Evolutionary conservation across 176 grass and related monocot species (phyloP).

Genomic region (Triticum urartu): DNA sequence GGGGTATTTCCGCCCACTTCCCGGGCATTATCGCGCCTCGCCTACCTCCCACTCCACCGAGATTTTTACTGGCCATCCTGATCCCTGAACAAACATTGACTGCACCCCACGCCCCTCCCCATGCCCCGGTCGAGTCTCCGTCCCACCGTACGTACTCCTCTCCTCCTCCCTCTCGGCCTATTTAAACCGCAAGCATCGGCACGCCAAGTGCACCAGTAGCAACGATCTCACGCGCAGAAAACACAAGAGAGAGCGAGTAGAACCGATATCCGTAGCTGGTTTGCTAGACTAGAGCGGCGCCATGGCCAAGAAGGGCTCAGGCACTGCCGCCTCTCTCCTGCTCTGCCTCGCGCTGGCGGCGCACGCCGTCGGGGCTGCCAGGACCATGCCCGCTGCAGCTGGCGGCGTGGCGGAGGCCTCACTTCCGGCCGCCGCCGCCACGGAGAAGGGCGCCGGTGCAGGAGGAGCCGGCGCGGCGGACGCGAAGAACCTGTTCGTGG

Average conservation of each 20-base stretch:
- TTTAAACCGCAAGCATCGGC: constrained; percentile 22
- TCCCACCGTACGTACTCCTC: background rate
- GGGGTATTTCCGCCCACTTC: too few species aligned
- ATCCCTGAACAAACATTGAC: background rate
- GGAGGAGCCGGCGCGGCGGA: constrained; percentile 28
- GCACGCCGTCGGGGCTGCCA: constrained; percentile 18
- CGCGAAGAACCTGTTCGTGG: constrained; percentile 55
- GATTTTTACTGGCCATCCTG: too few species aligned
- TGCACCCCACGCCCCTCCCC: background rate
- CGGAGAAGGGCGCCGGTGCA: background rate
- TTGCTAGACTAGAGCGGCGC: background rate
- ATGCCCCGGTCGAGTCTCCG: background rate
- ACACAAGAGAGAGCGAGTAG: background rate
- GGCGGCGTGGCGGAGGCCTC: background rate
- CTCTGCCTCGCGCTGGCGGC: constrained; percentile 33
- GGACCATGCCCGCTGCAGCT: background rate
- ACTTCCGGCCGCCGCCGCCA: background rate
- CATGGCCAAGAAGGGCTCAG: constrained; percentile 35
- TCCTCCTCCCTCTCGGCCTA: constrained; percentile 1
- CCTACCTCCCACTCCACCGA: too few species aligned
- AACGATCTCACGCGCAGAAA: background rate
- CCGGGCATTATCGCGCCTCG: too few species aligned
- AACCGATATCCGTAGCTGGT: background rate
- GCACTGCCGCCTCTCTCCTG: background rate
- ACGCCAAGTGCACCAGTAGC: background rate